phyloP scores from a whole-genome alignment of 306 rosid genomes.

The Luffa aegyptiaca region DNA sequence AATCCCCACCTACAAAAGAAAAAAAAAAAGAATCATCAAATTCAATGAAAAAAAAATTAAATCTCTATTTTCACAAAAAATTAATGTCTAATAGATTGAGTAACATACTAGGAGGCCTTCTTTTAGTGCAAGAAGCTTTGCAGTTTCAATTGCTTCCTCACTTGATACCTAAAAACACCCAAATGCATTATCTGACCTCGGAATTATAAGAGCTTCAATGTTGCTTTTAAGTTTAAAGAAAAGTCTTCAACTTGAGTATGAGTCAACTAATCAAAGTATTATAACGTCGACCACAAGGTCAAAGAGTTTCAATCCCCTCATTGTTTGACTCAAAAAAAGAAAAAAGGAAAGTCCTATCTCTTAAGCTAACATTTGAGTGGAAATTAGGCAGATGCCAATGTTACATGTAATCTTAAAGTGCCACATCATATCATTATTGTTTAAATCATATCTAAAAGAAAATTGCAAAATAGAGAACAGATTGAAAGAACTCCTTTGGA shows the following conservation, averaged over 20 bases:
- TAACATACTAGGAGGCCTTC: slow-evolving; percentile 73
- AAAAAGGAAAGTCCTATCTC: neutral
- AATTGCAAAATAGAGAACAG: neutral
- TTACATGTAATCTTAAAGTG: neutral
- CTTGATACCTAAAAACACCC: slow-evolving; percentile 31
- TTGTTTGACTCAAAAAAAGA: neutral
- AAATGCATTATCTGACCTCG: neutral
- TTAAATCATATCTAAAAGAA: neutral
- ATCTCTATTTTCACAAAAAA: neutral
- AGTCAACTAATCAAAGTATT: neutral
- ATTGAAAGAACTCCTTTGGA: neutral
- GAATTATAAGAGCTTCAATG: neutral
- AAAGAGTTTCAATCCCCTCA: neutral
- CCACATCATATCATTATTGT: neutral
- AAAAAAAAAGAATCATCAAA: neutral
- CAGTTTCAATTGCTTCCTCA: slow-evolving; percentile 64
- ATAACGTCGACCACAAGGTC: neutral
- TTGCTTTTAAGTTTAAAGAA: neutral
- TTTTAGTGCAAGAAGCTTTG: slow-evolving; percentile 55
- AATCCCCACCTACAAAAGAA: slow-evolving; percentile 50
- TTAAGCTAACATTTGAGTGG: neutral
- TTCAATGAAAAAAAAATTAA: neutral
- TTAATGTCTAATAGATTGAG: neutral
- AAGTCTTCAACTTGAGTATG: neutral
- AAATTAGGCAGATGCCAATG: neutral